Conservation (phyloP, 352 stramenopile species). For the Pythium pyrilobum region DNA sequence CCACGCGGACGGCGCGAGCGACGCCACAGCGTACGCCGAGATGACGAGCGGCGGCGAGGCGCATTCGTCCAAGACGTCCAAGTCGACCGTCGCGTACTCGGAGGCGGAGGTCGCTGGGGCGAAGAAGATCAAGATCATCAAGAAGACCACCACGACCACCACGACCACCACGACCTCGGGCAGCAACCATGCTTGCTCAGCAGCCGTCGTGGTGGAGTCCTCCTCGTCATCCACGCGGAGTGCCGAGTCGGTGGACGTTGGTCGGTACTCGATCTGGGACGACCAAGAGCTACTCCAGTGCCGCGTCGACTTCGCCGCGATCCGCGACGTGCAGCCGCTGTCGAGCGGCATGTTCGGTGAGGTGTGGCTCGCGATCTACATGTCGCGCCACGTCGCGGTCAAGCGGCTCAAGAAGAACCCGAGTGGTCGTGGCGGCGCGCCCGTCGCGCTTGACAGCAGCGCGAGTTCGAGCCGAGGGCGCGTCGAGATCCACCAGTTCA, state of each 20-base stretch:
- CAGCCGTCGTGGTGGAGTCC: too few relatives aligned
- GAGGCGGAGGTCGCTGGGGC: neutral
- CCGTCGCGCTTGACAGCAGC: neutral
- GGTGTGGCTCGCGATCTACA: conserved; percentile 22
- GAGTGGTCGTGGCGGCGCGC: neutral
- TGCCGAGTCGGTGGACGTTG: neutral
- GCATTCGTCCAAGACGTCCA: neutral
- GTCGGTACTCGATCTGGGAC: conserved; percentile 32
- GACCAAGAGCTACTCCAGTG: conserved; percentile 46
- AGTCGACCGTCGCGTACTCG: neutral
- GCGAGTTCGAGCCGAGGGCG: neutral
- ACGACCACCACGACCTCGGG: conserved; percentile 4
- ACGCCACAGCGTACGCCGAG: conserved; percentile 12
- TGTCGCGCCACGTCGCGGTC: conserved; percentile 13
- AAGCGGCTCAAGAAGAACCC: conserved; percentile 14
- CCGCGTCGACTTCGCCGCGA: conserved; percentile 29
- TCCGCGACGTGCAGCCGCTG: conserved; percentile 14
- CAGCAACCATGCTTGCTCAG: neutral
- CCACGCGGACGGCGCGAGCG: neutral
- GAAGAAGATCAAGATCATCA: conserved; percentile 6
- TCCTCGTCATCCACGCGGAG: too few relatives aligned
- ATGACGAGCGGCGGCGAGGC: neutral
- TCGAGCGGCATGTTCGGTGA: conserved; percentile 13
- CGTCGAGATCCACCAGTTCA: neutral
- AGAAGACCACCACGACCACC: neutral